Evolutionary conservation across 2,329 filamentous ascomycete genomes (phyloP).

Genomic region (Dothistroma pini): DNA sequence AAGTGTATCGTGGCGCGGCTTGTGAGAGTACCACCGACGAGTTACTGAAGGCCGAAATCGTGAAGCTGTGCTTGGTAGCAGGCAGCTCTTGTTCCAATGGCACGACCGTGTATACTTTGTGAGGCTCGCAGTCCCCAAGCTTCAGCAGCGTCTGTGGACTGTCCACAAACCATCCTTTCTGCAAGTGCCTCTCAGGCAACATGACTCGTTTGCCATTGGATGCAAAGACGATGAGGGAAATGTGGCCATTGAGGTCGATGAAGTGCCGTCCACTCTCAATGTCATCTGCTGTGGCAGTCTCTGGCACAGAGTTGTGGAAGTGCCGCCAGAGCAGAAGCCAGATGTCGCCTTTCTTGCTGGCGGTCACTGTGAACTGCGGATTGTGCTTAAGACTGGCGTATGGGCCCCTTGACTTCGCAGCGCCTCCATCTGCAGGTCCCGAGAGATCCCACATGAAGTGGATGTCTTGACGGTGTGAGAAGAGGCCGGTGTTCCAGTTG

Average conservation of each 20-base stretch:
- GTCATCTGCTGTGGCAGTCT: slow-evolving; percentile 30
- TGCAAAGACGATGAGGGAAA: slow-evolving; percentile 79
- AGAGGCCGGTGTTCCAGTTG: slow-evolving; percentile 92
- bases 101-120: slow-evolving; percentile 59
- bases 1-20: slow-evolving; percentile 58
- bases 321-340: slow-evolving; percentile 88
- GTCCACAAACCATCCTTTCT: slow-evolving; percentile 84
- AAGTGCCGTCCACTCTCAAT: slow-evolving; percentile 43
- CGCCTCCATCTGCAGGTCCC: slow-evolving; percentile 26
- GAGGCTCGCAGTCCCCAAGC: slow-evolving; percentile 59
- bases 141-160: slow-evolving; percentile 86
- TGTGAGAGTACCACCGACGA: slow-evolving; percentile 57
- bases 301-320: slow-evolving; percentile 49
- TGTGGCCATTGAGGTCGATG: slow-evolving; percentile 62
- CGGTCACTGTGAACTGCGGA: slow-evolving; percentile 56
- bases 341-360: slow-evolving; percentile 57
- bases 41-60: slow-evolving; percentile 75
- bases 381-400: slow-evolving; percentile 69
- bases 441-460: slow-evolving; percentile 81
- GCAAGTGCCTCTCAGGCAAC: slow-evolving; percentile 65
- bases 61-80: slow-evolving; percentile 73
- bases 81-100: slow-evolving; percentile 77
- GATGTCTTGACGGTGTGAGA: slow-evolving; percentile 76
- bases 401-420: slow-evolving; percentile 47
- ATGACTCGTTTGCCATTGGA: slow-evolving; percentile 68